Evolutionary conservation across 805 yeast species (phyloP).

Genomic region (Schwanniomyces sp.): DNA sequence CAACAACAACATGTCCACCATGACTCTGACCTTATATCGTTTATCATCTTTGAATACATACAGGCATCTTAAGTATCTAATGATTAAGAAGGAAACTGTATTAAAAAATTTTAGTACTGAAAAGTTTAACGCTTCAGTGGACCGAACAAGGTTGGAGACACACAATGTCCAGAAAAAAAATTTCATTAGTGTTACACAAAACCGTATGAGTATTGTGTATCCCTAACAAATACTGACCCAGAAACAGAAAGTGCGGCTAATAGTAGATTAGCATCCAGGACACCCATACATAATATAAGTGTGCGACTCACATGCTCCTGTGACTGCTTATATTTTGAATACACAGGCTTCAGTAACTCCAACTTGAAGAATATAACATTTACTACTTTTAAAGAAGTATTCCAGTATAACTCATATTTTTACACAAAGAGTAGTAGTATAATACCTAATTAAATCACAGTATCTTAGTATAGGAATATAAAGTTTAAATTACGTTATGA

Average conservation of each 20-base stretch:
- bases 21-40: neutral
- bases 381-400: too few relatives aligned
- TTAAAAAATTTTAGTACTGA: slow-evolving; percentile 1
- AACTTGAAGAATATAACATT: neutral
- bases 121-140: slow-evolving; percentile 1
- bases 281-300: neutral
- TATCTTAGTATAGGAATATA: too few relatives aligned
- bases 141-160: neutral
- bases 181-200: neutral
- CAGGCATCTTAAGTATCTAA: slow-evolving; percentile 38
- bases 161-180: neutral
- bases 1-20: neutral
- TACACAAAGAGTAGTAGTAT: too few relatives aligned
- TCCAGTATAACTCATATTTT: too few relatives aligned
- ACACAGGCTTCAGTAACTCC: neutral
- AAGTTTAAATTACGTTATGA: too few relatives aligned
- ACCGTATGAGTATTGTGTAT: neutral
- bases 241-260: neutral
- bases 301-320: neutral
- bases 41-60: slow-evolving; percentile 22
- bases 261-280: neutral
- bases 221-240: neutral
- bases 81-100: neutral
- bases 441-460: too few relatives aligned
- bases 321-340: neutral